A percentile compares a stretch with the other conserved stretches of the same genome.
phyloP scores from a whole-genome alignment of 73 alveolate species.

The Paramecium primaurelia region DNA sequence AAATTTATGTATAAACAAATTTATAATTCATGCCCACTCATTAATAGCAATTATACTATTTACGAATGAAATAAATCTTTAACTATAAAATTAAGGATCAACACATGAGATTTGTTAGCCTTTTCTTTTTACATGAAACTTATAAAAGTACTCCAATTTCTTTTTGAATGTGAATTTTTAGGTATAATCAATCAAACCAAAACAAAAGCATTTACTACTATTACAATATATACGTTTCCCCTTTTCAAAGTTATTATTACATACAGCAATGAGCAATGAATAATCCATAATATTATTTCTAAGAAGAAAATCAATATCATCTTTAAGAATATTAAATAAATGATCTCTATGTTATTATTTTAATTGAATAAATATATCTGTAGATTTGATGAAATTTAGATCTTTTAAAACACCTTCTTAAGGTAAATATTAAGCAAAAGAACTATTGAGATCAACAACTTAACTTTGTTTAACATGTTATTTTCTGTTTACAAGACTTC shows the following conservation, averaged over 20 bases:
- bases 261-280: not conserved
- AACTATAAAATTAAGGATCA: not conserved
- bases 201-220: not conserved
- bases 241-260: not conserved
- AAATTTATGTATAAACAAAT: not conserved
- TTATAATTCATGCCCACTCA: not conserved
- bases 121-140: not conserved
- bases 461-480: not conserved
- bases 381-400: not conserved
- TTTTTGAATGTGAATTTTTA: not conserved
- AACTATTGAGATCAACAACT: not conserved
- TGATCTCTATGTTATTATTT: not conserved
- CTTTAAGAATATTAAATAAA: not conserved
- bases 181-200: slow-evolving; percentile 27
- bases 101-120: slow-evolving; percentile 4
- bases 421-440: not conserved
- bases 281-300: slow-evolving; percentile 10
- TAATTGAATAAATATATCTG: not conserved
- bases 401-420: not conserved
- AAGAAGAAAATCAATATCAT: not conserved
- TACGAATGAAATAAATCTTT: not conserved
- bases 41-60: not conserved
- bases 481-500: slow-evolving; percentile 1
- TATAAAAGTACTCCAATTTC: not conserved
- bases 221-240: not conserved